A percentile compares a stretch with the other conserved stretches of the same genome.
Evolutionary conservation across 306 rosid species (phyloP).

Genomic region (Alnus rubra): DNA sequence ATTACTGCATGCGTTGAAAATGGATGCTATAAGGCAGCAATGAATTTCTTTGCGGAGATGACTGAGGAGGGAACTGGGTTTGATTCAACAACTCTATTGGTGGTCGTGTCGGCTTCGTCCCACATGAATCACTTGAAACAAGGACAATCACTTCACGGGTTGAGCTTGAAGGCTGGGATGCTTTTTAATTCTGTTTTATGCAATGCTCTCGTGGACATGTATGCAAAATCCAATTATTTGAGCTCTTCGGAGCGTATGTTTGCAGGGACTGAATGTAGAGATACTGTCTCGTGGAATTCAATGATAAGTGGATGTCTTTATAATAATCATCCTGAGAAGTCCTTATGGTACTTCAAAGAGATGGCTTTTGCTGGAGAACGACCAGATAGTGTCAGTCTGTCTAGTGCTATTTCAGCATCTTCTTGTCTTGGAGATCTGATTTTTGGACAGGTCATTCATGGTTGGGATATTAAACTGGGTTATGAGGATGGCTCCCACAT

Average conservation of each 20-base stretch:
- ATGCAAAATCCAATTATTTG: slow-evolving; percentile 47
- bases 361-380: slow-evolving; percentile 36
- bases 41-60: slow-evolving; percentile 44
- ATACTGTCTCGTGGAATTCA: slow-evolving; percentile 58
- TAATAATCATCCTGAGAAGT: slow-evolving; percentile 35
- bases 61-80: slow-evolving; percentile 31
- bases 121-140: slow-evolving; percentile 37
- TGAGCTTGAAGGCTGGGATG: slow-evolving; percentile 51
- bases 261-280: slow-evolving; percentile 42
- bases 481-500: slow-evolving; percentile 36
- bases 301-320: slow-evolving; percentile 50
- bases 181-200: slow-evolving; percentile 40
- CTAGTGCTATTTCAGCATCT: slow-evolving; percentile 51
- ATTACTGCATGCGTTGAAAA: slow-evolving; percentile 46
- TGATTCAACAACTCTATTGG: slow-evolving; percentile 64
- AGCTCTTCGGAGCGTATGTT: slow-evolving; percentile 43
- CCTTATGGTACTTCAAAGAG: slow-evolving; percentile 40
- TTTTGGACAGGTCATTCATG: slow-evolving; percentile 45
- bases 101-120: slow-evolving; percentile 42
- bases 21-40: slow-evolving; percentile 35
- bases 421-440: slow-evolving; percentile 38
- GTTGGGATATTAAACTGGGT: slow-evolving; percentile 48
- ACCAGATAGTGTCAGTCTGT: slow-evolving; percentile 41
- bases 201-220: slow-evolving; percentile 54
- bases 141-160: slow-evolving; percentile 46